Evolutionary conservation across 345 rosid species (phyloP), one percentile per base, ranked within the genome.

Genomic region (Physaria fendleri): DNA sequence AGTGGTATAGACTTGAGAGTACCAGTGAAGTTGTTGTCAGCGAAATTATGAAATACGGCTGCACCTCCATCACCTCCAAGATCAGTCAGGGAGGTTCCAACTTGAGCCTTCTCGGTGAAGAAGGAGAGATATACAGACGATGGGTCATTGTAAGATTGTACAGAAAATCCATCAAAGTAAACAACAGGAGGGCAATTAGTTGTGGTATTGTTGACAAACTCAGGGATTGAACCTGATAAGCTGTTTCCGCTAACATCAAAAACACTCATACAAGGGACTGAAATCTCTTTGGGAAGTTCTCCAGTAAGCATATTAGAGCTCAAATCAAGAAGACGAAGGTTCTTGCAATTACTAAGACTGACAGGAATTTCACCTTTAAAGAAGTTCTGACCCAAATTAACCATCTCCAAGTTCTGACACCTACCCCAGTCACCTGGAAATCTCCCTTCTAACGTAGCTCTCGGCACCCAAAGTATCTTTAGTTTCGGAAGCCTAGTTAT

Each of bases 401-500:
- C 67, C 83, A 91, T 81, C 81, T 83, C 85, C 82, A 91, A 72
- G 68, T 71, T 74, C 50, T 79, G 81, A 61, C 97, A 90, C 42
- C 71, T 56, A 65, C 85, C 95, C 96, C 96, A 85, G 66, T 77
- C 72, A 20, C 71, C 68, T 0, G 82, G 88, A 57, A 88, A 68
- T 9, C 56, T 63, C 52, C 90, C 96, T 68, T 79, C 86, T 12
- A 91, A 71, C 2, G 78, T 84, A 61, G 88, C 84, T 71, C 88
- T 74, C 11, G 96, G 98, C 16, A 83, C 89, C 98, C 98, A 91
- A 76, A 91, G 67, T 50, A 91, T 77, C 78, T 73, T 78, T 60
- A 91, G 78, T 46, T 78, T 82, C 0, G 86, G 85, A 70, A 91
- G 90, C 47, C 59, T 74, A 39, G 84, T 53, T 63, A 91, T 73